Evolutionary conservation across 2,329 filamentous ascomycete species (phyloP).

Genomic region (Epichloe hybrida): DNA sequence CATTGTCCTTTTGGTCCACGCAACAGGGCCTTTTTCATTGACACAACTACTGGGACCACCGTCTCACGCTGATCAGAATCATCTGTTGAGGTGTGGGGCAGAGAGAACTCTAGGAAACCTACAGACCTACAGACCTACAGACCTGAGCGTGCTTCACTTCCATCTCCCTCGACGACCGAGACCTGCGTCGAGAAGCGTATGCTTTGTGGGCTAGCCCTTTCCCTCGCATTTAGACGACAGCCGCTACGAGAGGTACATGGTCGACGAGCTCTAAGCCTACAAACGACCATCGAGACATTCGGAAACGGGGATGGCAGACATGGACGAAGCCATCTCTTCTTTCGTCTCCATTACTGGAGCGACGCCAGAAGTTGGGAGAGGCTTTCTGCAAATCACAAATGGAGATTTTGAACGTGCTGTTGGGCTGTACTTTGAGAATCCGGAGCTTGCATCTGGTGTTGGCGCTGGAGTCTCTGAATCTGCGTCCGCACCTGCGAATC

Average conservation of each 20-base stretch:
- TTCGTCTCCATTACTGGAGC: conserved; percentile 76
- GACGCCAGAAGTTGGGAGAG: conserved; percentile 57
- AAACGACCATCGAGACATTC: background rate
- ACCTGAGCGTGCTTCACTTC: background rate
- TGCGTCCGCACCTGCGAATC: conserved; percentile 4
- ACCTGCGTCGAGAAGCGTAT: background rate
- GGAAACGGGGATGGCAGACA: conserved; percentile 16
- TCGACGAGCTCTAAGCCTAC: background rate
- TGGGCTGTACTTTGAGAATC: conserved; percentile 80
- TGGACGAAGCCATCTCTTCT: conserved; percentile 62
- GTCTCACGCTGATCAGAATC: background rate
- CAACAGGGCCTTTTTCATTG: background rate
- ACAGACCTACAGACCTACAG: background rate
- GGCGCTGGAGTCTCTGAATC: conserved; percentile 18
- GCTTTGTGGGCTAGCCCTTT: no score
- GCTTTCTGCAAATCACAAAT: conserved; percentile 76
- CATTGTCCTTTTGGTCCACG: background rate
- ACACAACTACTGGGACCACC: background rate
- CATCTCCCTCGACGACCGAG: background rate
- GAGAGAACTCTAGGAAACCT: background rate
- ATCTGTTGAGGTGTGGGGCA: background rate
- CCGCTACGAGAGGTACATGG: background rate
- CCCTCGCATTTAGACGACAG: background rate
- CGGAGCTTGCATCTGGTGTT: conserved; percentile 42
- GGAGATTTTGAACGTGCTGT: conserved; percentile 76